phyloP scores from a whole-genome alignment of 352 stramenopile genomes.

The Pythium chondricola region DNA sequence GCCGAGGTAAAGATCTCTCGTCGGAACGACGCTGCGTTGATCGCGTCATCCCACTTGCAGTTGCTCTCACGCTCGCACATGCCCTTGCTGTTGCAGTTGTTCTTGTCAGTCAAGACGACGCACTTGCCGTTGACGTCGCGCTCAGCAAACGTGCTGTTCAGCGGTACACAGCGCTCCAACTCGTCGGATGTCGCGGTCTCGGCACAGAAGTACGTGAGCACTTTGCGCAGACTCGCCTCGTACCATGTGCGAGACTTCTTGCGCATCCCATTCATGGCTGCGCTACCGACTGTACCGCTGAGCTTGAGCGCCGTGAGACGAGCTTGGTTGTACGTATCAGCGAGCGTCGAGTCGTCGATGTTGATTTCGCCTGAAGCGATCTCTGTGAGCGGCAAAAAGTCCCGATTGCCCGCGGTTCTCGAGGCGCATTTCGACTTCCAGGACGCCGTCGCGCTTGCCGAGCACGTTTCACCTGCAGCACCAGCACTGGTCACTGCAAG shows the following conservation, averaged over 20 bases:
- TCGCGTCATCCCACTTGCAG: constrained; percentile 74
- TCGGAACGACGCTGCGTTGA: constrained; percentile 29
- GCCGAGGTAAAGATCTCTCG: constrained; percentile 49
- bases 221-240: constrained; percentile 48
- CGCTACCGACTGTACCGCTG: constrained; percentile 44
- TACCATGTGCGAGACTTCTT: constrained; percentile 69
- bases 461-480: constrained; percentile 35
- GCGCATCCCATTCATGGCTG: constrained; percentile 63
- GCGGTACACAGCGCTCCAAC: constrained; percentile 52
- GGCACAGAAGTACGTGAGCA: constrained; percentile 70
- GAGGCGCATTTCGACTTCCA: constrained; percentile 57
- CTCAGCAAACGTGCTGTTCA: constrained; percentile 38
- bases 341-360: constrained; percentile 43
- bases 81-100: constrained; percentile 51
- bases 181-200: constrained; percentile 36
- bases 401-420: constrained; percentile 44
- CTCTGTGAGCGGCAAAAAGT: constrained; percentile 47
- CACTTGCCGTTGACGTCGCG: constrained; percentile 47
- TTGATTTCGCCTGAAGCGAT: constrained; percentile 58
- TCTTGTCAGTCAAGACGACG: constrained; percentile 35
- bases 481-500: background rate
- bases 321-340: constrained; percentile 61
- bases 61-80: constrained; percentile 70
- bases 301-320: constrained; percentile 63
- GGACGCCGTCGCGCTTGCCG: constrained; percentile 28